These are phyloP conservation scores for Euryodendron excelsum DNA, from an alignment of 148 eudicot genomes.

Conservation along the genomic window DNA sequence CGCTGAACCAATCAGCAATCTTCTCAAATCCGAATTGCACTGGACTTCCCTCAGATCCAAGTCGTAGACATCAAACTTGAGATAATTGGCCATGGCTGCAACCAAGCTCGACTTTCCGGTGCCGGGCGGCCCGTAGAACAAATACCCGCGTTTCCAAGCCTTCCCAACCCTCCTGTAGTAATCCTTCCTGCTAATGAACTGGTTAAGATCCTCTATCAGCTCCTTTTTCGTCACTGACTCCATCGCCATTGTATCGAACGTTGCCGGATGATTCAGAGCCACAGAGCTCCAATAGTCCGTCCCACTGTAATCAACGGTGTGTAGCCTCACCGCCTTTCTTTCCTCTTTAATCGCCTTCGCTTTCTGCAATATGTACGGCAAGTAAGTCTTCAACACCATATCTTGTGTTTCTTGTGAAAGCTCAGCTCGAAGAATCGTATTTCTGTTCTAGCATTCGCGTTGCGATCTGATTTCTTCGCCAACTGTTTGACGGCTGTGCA, in stretches of 20 bases:
- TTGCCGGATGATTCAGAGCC: slow-evolving; percentile 41
- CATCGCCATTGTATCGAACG: slow-evolving; percentile 46
- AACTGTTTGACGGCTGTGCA: background rate
- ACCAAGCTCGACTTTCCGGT: slow-evolving; percentile 49
- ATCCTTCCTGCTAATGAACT: slow-evolving; percentile 33
- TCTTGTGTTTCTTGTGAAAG: slow-evolving; percentile 41
- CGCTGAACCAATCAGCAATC: slow-evolving; percentile 40
- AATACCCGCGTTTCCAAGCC: slow-evolving; percentile 52
- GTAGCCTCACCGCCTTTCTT: slow-evolving; percentile 48
- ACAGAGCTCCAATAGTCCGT: slow-evolving; percentile 56
- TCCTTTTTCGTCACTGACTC: slow-evolving; percentile 23
- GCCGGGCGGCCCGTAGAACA: slow-evolving; percentile 48
- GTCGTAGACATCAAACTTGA: slow-evolving; percentile 47
- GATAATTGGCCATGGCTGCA: slow-evolving; percentile 47
- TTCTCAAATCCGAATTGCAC: slow-evolving; percentile 50
- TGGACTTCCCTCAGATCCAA: slow-evolving; percentile 51
- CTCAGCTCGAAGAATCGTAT: slow-evolving; percentile 31
- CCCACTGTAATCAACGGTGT: slow-evolving; percentile 55
- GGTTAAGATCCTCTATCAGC: slow-evolving; percentile 33
- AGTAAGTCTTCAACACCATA: slow-evolving; percentile 30
- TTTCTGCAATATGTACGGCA: slow-evolving; percentile 31
- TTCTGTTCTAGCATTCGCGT: slow-evolving; percentile 13
- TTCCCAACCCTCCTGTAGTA: slow-evolving; percentile 43
- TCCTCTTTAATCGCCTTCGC: slow-evolving; percentile 45
- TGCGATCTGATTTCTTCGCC: background rate